Evolutionary conservation across 805 yeast species (phyloP), one percentile per base, ranked within the genome.

Genomic region (Blastobotrys robertii): DNA sequence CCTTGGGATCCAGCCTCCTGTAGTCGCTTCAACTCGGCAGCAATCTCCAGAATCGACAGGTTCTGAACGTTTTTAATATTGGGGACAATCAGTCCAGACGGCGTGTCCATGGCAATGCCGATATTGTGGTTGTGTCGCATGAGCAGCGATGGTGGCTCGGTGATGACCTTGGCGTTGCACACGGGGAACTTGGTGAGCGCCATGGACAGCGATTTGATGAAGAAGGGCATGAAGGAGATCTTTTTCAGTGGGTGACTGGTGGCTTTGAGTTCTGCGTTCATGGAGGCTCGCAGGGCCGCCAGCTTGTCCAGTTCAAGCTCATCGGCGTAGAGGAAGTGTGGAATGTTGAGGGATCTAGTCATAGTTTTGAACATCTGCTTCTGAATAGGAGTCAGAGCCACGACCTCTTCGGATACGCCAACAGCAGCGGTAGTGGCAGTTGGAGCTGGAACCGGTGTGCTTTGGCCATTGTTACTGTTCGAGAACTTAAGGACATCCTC

Each of bases 51-150:
- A 34, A 60, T 48, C 12, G 57, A 45, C 35, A 46, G 43, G 15
- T 35, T 31, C 22, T 52, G 50, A 15, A 58, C 63, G 30, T 55
- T 46, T 36, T 59, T 57, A 48, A 60, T 58, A 37, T 52, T 55
- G 19, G 65, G 65, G 2, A 60, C 65, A 6, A 60, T 50, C 19
- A 60, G 52, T 4, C 65, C 65, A 4, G 39, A 34, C 5, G 63
- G 63, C 8, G 64, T 60, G 42, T 57, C 62, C 61, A 60, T 60
- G 19, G 65, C 65, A 14, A 60, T 48, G 14, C 60, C 57, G 33
- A 60, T 59, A 40, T 60, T 60, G 46, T 60, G 65, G 22, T 39
- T 25, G 2, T 50, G 43, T 6, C 63, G 51, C 42, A 38, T 39
- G 36, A 56, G 45, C 6, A 60, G 41, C 11, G 43, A 32, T 2